Conservation (phyloP, 2,329 filamentous ascomycete genomes). For the Tolypocladium ovalisporum region DNA sequence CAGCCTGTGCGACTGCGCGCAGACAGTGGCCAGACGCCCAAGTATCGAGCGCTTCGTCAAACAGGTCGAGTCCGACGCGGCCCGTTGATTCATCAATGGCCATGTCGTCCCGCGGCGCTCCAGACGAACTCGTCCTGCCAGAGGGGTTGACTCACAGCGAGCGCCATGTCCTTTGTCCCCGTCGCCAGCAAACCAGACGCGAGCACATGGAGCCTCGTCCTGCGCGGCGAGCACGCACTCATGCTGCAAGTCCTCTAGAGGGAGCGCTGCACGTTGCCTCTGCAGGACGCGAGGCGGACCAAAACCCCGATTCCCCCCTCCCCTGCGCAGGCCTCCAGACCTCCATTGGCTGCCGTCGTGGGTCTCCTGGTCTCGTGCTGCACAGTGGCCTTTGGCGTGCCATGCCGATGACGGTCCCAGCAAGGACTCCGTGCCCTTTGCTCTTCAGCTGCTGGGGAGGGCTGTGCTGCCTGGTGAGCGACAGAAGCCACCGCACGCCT, state of each 20-base stretch:
- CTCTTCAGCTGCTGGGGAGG: conserved; percentile 3
- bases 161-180: neutral
- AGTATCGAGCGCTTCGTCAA: conserved; percentile 1
- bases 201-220: neutral
- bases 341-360: neutral
- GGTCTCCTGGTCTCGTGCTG: neutral
- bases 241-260: neutral
- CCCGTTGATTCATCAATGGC: neutral
- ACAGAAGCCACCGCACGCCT: neutral
- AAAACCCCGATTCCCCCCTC: neutral
- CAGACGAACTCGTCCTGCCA: neutral
- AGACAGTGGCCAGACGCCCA: neutral
- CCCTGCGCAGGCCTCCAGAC: neutral
- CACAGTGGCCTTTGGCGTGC: neutral
- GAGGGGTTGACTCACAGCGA: neutral
- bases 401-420: neutral
- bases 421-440: neutral
- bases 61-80: neutral
- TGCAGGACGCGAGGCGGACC: neutral
- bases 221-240: neutral
- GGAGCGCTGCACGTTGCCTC: too few relatives aligned
- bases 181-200: neutral
- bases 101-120: neutral
- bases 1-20: neutral
- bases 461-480: conserved; percentile 7